A percentile compares a stretch with the other conserved stretches of the same genome.
Evolutionary conservation across 805 yeast genomes (phyloP).

Genomic region (Myxozyma neotropica): DNA sequence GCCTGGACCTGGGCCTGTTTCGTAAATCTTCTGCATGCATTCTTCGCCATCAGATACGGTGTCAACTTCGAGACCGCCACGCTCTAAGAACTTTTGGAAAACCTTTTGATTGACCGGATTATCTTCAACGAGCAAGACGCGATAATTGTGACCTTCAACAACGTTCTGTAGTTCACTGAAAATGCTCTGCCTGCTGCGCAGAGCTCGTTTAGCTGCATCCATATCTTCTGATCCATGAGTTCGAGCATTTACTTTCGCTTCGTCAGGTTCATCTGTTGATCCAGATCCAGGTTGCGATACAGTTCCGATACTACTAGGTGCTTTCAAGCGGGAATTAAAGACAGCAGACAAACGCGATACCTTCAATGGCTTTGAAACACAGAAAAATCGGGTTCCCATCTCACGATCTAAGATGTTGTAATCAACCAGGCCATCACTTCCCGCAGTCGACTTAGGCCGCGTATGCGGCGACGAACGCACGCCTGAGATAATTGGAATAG

Average conservation of each 20-base stretch:
- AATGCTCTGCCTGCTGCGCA: conserved; percentile 14
- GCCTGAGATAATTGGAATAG: conserved; percentile 1
- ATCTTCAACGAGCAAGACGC: conserved; percentile 85
- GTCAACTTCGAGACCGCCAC: conserved; percentile 40
- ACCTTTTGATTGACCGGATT: conserved; percentile 89
- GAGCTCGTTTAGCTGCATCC: not conserved
- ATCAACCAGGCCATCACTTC: conserved; percentile 13
- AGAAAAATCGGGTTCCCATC: conserved; percentile 25
- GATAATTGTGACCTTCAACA: conserved; percentile 21
- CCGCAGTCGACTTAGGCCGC: not conserved
- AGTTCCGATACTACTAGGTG: not conserved
- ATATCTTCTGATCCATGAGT: not conserved
- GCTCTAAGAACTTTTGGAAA: conserved; percentile 49
- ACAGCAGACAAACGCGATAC: conserved; percentile 23
- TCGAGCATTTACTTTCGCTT: not conserved
- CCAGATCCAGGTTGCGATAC: not conserved
- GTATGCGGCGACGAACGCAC: not conserved
- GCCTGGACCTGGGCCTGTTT: conserved; percentile 32
- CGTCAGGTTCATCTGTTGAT: conserved; percentile 1
- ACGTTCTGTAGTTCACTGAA: conserved; percentile 34
- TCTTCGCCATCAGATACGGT: conserved; percentile 42
- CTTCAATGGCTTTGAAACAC: conserved; percentile 32
- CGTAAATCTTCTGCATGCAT: conserved; percentile 37
- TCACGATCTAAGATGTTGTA: conserved; percentile 21
- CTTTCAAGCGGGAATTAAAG: conserved; percentile 10